These are phyloP conservation scores for Neostapfia colusana DNA, from an alignment of 176 grass and related monocot genomes.

Conservation along the genomic window DNA sequence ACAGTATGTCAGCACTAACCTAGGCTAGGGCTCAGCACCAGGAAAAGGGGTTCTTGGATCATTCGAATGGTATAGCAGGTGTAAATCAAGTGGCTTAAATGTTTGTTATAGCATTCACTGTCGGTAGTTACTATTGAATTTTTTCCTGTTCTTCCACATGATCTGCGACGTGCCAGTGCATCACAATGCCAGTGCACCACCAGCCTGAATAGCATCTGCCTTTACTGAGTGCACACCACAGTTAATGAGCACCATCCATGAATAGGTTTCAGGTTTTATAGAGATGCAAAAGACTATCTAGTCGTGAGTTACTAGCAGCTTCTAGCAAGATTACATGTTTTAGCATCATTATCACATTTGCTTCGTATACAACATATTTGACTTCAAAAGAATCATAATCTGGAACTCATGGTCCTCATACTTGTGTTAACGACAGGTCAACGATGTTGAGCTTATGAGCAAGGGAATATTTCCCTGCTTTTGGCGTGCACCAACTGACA, in stretches of 20 bases:
- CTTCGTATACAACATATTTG: background rate
- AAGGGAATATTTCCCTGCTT: slow-evolving; percentile 84
- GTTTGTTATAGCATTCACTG: background rate
- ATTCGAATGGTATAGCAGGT: background rate
- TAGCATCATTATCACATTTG: background rate
- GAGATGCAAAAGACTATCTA: background rate
- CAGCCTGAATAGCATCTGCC: background rate
- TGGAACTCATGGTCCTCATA: background rate
- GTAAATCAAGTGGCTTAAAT: background rate
- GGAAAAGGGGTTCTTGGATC: background rate
- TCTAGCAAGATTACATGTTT: background rate
- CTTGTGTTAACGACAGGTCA: slow-evolving; percentile 48
- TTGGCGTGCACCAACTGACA: slow-evolving; percentile 87
- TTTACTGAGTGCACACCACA: background rate
- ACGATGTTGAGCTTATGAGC: slow-evolving; percentile 51
- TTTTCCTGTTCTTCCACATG: background rate
- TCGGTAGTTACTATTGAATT: background rate
- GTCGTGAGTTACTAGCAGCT: background rate
- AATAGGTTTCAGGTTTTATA: slow-evolving; percentile 10
- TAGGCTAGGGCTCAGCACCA: background rate
- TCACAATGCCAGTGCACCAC: background rate
- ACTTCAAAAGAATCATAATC: background rate
- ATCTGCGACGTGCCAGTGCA: background rate
- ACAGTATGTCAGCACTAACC: background rate
- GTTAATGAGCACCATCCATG: background rate